Evolutionary conservation across 2,329 filamentous ascomycete species (phyloP), one percentile per base, ranked within the genome.

Genomic region (Thielaviopsis populi): DNA sequence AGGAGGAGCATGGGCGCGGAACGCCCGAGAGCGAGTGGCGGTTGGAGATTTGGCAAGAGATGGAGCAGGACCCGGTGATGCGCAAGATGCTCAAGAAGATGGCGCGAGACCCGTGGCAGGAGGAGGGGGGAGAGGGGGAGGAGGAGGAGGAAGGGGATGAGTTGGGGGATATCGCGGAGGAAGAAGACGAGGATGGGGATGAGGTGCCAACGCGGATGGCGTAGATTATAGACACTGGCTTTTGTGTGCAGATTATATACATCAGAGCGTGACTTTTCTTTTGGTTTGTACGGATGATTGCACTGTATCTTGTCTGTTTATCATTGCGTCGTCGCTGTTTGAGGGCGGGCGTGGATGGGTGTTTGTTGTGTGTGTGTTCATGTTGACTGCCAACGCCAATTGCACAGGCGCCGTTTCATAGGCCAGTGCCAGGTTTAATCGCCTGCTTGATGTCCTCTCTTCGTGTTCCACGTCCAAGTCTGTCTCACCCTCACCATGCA

Each of bases 1-100:
- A 66, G 4, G 62, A 66, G 13, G 62, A 61, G 43, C 22, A 56
- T 33, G 65, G 65, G 17, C 41, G 50, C 22, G 65, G 61, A 17
- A 63, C 62, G 43, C 61, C 65, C 24, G 46, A 46, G 19, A 63
- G 33, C n/a, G 77, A 82, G 62, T 79, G 79, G 77, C 75, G 79
- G 15, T 69, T 83, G 2, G 78, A 79, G 69, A 69, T 83, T 5
- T 83, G 81, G 81, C 81, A 83, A 70, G 80, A 83, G 70, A 70
- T 83, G 67, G 81, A 83, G 71, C 75, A 78, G 69, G 78, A 83
- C 59, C 74, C 77, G 1, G 71, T 67, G 0, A 73, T 82, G 7
- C 72, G 70, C 53, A 74, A 75, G 66, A 72, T 75, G 40, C 68
- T 83, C 50, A 72, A 70, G 61, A 70, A 70, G 66, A 73, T 80